Percentiles rank a stretch among this genome's conserved stretches.
Conservation (phyloP, 2,329 filamentous ascomycete species). For the Exserohilum turcica region DNA sequence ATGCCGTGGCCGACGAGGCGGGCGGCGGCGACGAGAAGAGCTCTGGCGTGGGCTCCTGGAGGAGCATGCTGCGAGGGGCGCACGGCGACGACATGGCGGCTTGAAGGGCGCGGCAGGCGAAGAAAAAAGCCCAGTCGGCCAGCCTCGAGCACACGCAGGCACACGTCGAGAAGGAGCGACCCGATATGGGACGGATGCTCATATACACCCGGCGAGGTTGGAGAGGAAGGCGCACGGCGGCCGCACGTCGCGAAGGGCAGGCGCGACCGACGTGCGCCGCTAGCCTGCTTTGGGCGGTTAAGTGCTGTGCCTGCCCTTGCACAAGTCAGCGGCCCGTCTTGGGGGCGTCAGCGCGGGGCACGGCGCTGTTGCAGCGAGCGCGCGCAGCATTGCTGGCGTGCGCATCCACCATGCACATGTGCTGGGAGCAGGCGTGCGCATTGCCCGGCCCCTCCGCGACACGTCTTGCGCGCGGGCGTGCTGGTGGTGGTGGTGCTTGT, state of each 20-base stretch:
- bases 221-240: conserved; percentile 13
- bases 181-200: conserved; percentile 12
- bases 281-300: conserved; percentile 7
- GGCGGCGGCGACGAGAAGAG: conserved; percentile 49
- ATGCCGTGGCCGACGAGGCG: conserved; percentile 32
- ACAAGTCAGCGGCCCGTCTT: neutral
- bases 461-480: neutral
- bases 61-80: conserved; percentile 26
- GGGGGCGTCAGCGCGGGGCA: neutral
- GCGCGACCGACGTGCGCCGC: conserved; percentile 19
- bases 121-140: too few species aligned
- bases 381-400: neutral
- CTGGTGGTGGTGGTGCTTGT: too few species aligned
- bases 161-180: conserved; percentile 4
- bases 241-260: conserved; percentile 16
- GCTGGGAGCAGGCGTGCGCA: too few species aligned
- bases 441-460: too few species aligned
- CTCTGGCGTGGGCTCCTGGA: conserved; percentile 42
- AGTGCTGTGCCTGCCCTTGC: conserved; percentile 2
- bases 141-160: conserved; percentile 7
- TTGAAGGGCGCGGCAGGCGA: conserved; percentile 8
- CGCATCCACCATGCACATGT: too few species aligned
- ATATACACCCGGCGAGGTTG: conserved; percentile 15
- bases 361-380: neutral
- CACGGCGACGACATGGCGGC: conserved; percentile 37